Evolutionary conservation across 306 rosid species (phyloP).

Genomic region (Trichosanthes truncata): DNA sequence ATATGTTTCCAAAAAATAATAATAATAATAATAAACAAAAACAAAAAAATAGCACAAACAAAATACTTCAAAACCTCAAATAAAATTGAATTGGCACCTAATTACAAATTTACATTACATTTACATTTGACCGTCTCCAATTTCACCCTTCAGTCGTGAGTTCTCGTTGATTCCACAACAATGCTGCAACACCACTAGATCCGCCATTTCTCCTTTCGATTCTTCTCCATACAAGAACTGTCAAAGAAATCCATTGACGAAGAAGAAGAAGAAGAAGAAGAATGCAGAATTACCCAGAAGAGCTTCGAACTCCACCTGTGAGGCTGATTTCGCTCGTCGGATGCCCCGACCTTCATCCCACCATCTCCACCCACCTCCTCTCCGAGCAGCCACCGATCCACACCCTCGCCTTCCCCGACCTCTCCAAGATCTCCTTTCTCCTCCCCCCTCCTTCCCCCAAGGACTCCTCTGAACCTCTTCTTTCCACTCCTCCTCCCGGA

Average conservation of each 20-base stretch:
- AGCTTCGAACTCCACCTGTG: conserved; percentile 84
- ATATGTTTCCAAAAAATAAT: too few species aligned
- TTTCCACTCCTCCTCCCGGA: conserved; percentile 19
- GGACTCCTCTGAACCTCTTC: conserved; percentile 12
- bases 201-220: background rate
- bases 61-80: too few species aligned
- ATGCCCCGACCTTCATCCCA: conserved; percentile 54
- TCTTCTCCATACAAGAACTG: background rate
- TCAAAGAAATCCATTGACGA: background rate
- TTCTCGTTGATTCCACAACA: background rate
- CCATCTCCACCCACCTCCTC: conserved; percentile 48
- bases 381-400: conserved; percentile 78
- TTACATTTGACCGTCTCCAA: background rate
- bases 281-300: conserved; percentile 90
- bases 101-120: background rate
- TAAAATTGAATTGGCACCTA: background rate
- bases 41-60: too few species aligned
- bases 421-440: conserved; percentile 53
- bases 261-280: background rate
- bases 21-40: too few species aligned
- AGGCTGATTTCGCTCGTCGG: conserved; percentile 63
- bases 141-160: background rate
- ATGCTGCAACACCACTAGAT: background rate
- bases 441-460: conserved; percentile 24
- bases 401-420: conserved; percentile 77